Evolutionary conservation across 2,329 filamentous ascomycete genomes (phyloP).

Genomic region (Myriosclerotinia duriaeana): DNA sequence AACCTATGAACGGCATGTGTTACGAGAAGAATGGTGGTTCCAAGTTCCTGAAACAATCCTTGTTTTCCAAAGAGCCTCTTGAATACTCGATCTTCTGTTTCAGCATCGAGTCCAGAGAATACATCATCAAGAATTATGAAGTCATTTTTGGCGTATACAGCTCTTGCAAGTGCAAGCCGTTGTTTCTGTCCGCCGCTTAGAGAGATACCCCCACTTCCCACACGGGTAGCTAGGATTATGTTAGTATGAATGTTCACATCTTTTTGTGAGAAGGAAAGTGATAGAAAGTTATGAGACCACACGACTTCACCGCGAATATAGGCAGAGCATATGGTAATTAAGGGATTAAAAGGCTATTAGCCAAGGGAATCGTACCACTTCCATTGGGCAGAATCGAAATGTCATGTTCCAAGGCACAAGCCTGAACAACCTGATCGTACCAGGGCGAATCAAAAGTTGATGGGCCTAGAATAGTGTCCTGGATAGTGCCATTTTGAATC

Average conservation of each 20-base stretch:
- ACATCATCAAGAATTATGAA: conserved; percentile 39
- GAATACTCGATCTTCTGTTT: conserved; percentile 36
- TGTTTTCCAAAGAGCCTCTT: conserved; percentile 30
- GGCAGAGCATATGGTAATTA: neutral
- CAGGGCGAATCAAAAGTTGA: conserved; percentile 52
- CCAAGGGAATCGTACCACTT: conserved; percentile 59
- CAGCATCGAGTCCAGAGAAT: conserved; percentile 38
- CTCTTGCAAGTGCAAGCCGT: conserved; percentile 58
- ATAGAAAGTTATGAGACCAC: neutral
- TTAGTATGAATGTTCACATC: conserved; percentile 11
- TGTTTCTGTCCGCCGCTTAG: conserved; percentile 40
- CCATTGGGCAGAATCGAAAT: conserved; percentile 60
- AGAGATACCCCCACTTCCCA: conserved; percentile 41
- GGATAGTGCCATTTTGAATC: conserved; percentile 47
- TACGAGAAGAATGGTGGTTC: conserved; percentile 43
- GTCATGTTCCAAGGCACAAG: conserved; percentile 62
- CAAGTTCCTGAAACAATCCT: conserved; percentile 31
- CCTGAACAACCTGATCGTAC: conserved; percentile 64
- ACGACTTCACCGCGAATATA: neutral
- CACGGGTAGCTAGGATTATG: conserved; percentile 26
- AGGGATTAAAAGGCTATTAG: neutral
- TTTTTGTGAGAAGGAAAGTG: neutral
- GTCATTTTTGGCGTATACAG: conserved; percentile 43
- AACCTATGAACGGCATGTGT: conserved; percentile 41
- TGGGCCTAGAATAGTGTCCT: conserved; percentile 44